These are phyloP conservation scores for Laguncularia racemosa DNA, from an alignment of 345 rosid species.

Conservation along the genomic window DNA sequence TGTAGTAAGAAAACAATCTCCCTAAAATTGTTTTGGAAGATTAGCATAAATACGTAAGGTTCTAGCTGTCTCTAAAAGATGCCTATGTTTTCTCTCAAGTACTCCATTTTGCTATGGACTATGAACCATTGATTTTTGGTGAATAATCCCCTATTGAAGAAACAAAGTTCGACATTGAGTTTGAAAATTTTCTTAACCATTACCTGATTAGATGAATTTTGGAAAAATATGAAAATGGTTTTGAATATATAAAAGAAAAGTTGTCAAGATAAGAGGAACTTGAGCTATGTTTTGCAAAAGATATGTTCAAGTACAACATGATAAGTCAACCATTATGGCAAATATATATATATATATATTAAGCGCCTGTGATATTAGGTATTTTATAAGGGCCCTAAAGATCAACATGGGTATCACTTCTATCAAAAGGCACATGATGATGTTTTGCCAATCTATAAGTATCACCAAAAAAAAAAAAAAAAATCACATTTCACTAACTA, in stretches of 20 bases:
- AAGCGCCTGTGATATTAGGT: not conserved
- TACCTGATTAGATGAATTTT: not conserved
- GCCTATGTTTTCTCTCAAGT: not conserved
- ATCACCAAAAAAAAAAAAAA: too few relatives aligned
- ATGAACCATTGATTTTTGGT: not conserved
- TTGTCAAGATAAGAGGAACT: not conserved
- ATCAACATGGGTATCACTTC: slow-evolving; percentile 1
- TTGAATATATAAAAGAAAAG: not conserved
- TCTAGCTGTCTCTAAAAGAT: not conserved
- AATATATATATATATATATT: not conserved
- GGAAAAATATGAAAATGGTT: not conserved
- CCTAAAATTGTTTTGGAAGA: not conserved
- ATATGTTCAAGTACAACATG: not conserved
- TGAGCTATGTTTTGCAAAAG: not conserved
- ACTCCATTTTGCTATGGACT: not conserved
- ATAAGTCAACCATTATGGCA: not conserved
- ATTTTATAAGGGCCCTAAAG: not conserved
- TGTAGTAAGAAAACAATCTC: not conserved
- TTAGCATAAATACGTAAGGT: not conserved
- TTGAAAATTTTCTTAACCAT: not conserved
- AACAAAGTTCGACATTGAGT: not conserved
- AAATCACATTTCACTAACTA: too few relatives aligned
- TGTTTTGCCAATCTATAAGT: too few relatives aligned
- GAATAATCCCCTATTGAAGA: not conserved
- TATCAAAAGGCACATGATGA: too few relatives aligned